A percentile compares a stretch with the other conserved stretches of the same genome.
Evolutionary conservation across 768 basidiomycete genomes (phyloP).

Genomic region (Xerocomellus intermedius): DNA sequence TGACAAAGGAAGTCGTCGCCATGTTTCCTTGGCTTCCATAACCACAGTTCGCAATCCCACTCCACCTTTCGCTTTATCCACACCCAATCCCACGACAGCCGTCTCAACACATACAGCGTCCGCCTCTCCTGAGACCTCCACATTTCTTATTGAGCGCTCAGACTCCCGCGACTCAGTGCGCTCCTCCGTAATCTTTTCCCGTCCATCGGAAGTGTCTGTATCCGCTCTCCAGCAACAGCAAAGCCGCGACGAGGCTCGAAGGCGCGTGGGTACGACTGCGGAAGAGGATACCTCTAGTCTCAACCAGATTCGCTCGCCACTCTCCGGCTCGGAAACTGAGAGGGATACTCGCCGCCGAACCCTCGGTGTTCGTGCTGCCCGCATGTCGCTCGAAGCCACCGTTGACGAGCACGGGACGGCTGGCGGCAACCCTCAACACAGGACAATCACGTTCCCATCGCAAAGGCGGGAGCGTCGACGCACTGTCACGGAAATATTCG

Average conservation of each 20-base stretch:
- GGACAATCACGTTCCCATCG: constrained; percentile 34
- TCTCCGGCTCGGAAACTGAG: constrained; percentile 53
- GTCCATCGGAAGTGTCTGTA: constrained; percentile 54
- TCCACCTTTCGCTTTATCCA: constrained; percentile 48
- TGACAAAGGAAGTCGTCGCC: constrained; percentile 37
- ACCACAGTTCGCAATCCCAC: constrained; percentile 44
- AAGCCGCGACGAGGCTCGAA: constrained; percentile 35
- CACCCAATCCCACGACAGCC: constrained; percentile 63
- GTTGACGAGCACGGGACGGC: constrained; percentile 28
- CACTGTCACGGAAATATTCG: constrained; percentile 51
- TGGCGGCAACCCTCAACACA: constrained; percentile 36
- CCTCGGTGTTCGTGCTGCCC: constrained; percentile 39
- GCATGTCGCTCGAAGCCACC: constrained; percentile 45
- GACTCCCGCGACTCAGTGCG: constrained; percentile 47
- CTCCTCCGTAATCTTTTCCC: constrained; percentile 62
- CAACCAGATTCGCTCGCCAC: constrained; percentile 29
- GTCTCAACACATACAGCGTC: constrained; percentile 65
- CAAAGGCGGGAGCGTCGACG: constrained; percentile 43
- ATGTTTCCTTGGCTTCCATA: constrained; percentile 43
- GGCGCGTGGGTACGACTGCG: constrained; percentile 31
- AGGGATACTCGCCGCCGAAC: constrained; percentile 42
- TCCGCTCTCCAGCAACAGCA: constrained; percentile 57
- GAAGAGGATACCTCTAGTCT: constrained; percentile 25
- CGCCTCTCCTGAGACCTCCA: constrained; percentile 37
- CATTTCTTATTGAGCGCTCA: constrained; percentile 39